Base-by-base conservation (phyloP, 495 filamentous ascomycete genomes). In the Halenospora varia region DNA sequence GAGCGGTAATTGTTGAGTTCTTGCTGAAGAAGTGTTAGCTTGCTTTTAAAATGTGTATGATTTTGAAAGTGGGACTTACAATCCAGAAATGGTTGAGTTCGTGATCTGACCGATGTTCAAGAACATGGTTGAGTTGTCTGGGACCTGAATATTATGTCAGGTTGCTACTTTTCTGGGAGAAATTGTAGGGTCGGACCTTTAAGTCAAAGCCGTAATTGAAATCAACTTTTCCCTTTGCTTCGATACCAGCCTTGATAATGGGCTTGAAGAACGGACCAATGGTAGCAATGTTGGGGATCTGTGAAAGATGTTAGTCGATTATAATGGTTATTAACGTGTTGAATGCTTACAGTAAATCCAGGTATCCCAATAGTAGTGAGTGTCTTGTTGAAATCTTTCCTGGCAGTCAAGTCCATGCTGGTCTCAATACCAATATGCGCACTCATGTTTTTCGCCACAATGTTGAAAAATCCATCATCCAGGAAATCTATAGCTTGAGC, bases 171-270 rank as follows among this genome's bases (percentile, higher is more conserved):
- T 13, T 51, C 24, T 25, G 48, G 13, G 25, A 13, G 2, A n/a
- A 51, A 18, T 51, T 39, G 42, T n/a, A n/a, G n/a, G n/a, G n/a
- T n/a, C n/a, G n/a, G n/a, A n/a, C 52, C 15, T 10, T 55, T 2
- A 55, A 17, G 40, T 55, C 52, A 24, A 55, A 55, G 3, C 52
- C 52, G 22, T 55, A 55, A 1, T 10, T 11, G 24, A 55, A 55
- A 18, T 55, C 52, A 10, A 55, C 4, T 26, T 44, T 8, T 25
- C 39, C 52, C 2, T 13, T 15, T 8, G 40, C 18, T 18, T 19
- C 20, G 40, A 55, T 55, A 45, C 22, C 26, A 19, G 39, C 41
- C 9, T 17, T n/a, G 10, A 55, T 10, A 44, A 20, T 18, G 1
- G 41, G 52, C 19, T 17, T 13, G 22, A 55, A 47, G 9, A 22